phyloP scores from a whole-genome alignment of 441 rosid species.

The Eutrema salsugineum region DNA sequence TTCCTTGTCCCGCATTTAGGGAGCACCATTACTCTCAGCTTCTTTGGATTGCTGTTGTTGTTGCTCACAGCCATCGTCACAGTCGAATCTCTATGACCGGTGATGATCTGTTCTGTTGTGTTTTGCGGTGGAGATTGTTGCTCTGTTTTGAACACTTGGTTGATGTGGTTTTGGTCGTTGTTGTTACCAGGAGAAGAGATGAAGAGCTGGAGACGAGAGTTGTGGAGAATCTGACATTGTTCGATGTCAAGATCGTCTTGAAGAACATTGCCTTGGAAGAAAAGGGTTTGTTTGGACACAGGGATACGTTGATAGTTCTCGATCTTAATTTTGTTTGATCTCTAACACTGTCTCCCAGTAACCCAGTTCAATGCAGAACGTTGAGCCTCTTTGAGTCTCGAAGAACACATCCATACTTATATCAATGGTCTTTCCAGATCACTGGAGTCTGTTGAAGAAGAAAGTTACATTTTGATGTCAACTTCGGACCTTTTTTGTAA shows the following conservation, averaged over 20 bases:
- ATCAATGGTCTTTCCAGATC: neutral
- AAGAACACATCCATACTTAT: slow-evolving; percentile 65
- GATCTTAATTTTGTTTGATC: slow-evolving; percentile 77
- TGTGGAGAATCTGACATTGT: slow-evolving; percentile 51
- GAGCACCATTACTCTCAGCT: slow-evolving; percentile 54
- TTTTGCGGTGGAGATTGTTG: slow-evolving; percentile 35
- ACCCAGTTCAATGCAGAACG: slow-evolving; percentile 77
- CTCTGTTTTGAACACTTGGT: slow-evolving; percentile 30
- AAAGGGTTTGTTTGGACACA: slow-evolving; percentile 53
- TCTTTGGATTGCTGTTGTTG: slow-evolving; percentile 20
- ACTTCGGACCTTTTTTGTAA: neutral
- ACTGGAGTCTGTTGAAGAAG: neutral
- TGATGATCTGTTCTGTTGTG: slow-evolving; percentile 31
- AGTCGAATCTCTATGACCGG: slow-evolving; percentile 6
- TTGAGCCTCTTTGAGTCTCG: slow-evolving; percentile 45
- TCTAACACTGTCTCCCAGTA: slow-evolving; percentile 71
- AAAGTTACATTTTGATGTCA: neutral
- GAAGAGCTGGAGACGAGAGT: slow-evolving; percentile 56
- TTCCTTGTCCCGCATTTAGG: slow-evolving; percentile 34
- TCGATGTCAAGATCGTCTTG: slow-evolving; percentile 62
- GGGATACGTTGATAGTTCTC: slow-evolving; percentile 69
- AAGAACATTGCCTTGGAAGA: slow-evolving; percentile 64
- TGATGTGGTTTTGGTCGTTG: neutral
- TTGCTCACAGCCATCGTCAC: neutral
- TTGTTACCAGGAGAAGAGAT: slow-evolving; percentile 23